Percentiles rank a stretch among this genome's conserved stretches.
phyloP scores from a whole-genome alignment of 2,329 filamentous ascomycete species.

The Didymella pomorum region DNA sequence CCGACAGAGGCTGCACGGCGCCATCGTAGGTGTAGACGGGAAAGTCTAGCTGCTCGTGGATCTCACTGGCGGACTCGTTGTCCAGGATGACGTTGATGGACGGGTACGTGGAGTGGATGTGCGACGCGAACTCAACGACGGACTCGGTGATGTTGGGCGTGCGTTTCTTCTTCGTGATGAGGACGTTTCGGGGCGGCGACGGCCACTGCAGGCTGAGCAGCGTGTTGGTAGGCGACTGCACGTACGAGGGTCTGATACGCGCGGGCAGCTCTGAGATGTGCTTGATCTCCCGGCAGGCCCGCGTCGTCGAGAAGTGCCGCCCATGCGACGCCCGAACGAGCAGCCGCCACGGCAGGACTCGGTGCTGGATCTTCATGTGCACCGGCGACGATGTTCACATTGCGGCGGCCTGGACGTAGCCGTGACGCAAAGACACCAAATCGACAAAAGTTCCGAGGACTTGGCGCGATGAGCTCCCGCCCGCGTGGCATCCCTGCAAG shows the following conservation, averaged over 20 bases:
- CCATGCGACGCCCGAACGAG: constrained; percentile 6
- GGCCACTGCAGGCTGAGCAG: constrained; percentile 73
- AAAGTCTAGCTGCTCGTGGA: constrained; percentile 75
- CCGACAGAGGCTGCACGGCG: constrained; percentile 62
- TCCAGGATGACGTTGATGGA: constrained; percentile 85
- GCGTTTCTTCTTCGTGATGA: constrained; percentile 72
- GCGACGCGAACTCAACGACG: constrained; percentile 67
- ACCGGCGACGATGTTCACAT: constrained; percentile 3
- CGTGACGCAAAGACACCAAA: background rate
- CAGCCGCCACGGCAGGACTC: constrained; percentile 38
- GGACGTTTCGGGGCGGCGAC: constrained; percentile 70
- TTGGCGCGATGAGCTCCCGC: constrained; percentile 8
- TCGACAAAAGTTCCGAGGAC: constrained; percentile 10
- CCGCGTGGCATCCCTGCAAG: constrained; percentile 13
- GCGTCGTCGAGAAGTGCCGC: constrained; percentile 40
- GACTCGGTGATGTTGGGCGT: constrained; percentile 64
- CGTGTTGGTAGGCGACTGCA: constrained; percentile 66
- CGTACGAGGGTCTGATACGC: constrained; percentile 46
- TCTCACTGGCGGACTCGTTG: constrained; percentile 71
- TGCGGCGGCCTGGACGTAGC: background rate
- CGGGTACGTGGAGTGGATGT: constrained; percentile 82
- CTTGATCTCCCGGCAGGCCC: constrained; percentile 33
- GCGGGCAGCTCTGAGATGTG: constrained; percentile 45
- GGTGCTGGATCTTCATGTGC: constrained; percentile 25
- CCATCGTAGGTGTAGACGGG: constrained; percentile 61